Evolutionary conservation across 305 asterid genomes (phyloP).

Genomic region (Stenogyne calaminthoides): DNA sequence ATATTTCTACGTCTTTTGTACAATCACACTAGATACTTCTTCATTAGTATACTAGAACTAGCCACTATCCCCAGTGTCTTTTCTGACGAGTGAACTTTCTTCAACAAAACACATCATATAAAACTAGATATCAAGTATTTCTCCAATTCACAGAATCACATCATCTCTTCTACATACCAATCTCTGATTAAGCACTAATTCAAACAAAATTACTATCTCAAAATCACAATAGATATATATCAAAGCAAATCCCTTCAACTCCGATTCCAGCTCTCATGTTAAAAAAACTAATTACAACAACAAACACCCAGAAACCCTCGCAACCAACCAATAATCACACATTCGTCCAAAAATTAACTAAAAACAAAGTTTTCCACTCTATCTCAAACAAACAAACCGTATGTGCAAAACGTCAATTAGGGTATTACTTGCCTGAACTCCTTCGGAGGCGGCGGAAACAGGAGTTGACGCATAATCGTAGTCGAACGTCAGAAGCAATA

Average conservation of each 20-base stretch:
- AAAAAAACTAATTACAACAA: neutral
- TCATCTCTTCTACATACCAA: too few relatives aligned
- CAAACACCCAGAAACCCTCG: slow-evolving; percentile 1
- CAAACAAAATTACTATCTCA: too few relatives aligned
- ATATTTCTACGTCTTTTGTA: neutral
- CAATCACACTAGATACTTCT: neutral
- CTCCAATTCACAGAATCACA: too few relatives aligned
- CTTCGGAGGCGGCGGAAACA: slow-evolving; percentile 89
- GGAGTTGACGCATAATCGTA: slow-evolving; percentile 61
- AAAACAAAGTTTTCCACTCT: slow-evolving; percentile 1
- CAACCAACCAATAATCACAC: slow-evolving; percentile 3
- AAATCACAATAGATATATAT: neutral
- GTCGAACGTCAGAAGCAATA: slow-evolving; percentile 68
- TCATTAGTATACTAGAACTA: neutral
- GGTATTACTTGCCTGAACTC: slow-evolving; percentile 73
- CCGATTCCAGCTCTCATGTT: neutral
- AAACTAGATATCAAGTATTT: too few relatives aligned
- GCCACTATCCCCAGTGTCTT: too few relatives aligned
- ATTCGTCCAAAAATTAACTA: neutral
- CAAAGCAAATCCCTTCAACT: neutral
- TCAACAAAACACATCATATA: too few relatives aligned
- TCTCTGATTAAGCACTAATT: too few relatives aligned
- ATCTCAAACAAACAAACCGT: neutral
- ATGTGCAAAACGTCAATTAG: neutral
- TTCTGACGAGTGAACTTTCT: too few relatives aligned